Evolutionary conservation across 495 filamentous ascomycete genomes (phyloP), one percentile per base, ranked within the genome.

Genomic region (Tetracladium setigerum): DNA sequence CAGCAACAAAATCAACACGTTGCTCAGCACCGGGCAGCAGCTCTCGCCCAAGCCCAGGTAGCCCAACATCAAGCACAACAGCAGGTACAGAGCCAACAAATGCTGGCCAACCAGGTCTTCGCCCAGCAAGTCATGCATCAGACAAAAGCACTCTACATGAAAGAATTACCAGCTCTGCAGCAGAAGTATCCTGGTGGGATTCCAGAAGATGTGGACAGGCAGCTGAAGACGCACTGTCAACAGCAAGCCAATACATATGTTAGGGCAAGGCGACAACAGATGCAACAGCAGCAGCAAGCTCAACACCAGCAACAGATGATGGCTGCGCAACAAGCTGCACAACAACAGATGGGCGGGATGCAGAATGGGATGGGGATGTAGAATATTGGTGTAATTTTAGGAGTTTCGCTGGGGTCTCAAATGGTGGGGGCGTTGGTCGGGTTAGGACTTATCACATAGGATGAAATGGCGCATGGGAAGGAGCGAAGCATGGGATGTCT

Each of bases 321-420:
- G 47, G 50, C 47, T 12, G 49, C 49, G 22, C 51, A 44, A 39
- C 15, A 30, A 13, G 48, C 35, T 19, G 30, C 35, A 33, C 31
- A 40, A 9, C 38, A 53, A 31, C 31, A 42, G 12, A 51, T 48
- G 49, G 52, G 46, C 32, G 49, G 49, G 37, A 52, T 56, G 47
- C 52, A 30, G 18, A 57, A 57, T 40, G 54, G 54, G 14, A 57
- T 57, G 50, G 41, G 45, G 14, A 56, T 56, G 54, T 45, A 46
- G 17, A 27, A 27, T 27, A 27, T 3, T 27, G 22, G 22, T 27
- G 22, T 27, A 27, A 27, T 3, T 27, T 27, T 27, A 27, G 22
- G 22, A 27, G 22, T 27, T 27, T 27, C 22, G 3, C 7, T 27
- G 22, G 22, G 22, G 22, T 3, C 7, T 27, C 22, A 3, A 27